Base-by-base conservation (phyloP, 306 rosid species). In the Lathyrus tuberosus region DNA sequence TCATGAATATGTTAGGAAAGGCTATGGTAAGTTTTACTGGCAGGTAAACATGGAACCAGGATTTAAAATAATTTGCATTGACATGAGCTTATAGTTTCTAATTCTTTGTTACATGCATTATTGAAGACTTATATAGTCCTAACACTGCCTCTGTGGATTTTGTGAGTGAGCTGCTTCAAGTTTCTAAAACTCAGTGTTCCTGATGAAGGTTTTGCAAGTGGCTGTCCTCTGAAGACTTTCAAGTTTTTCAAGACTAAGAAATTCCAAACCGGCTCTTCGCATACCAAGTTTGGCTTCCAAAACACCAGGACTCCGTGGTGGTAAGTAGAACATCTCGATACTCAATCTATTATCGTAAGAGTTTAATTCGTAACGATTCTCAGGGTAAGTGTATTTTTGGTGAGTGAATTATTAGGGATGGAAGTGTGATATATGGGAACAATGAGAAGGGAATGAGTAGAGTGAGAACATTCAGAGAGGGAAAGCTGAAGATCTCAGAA, bases 81-180 rank as follows among this genome's bases (percentile, higher is more conserved):
- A n/a, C n/a, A n/a, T 93, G 78, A 81, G 49, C 56, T 81, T 56
- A 88, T 76, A 17, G 9, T 28, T 69, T 62, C 40, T 43, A 46
- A 41, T 69, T 70, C 18, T 69, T 77, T 41, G 41, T 67, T 70
- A 71, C 80, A 93, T 97, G 90, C 80, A 93, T 93, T 64, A 93
- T 93, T 76, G 98, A 93, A 80, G 98, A 93, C 78, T 78, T 93
- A 28, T 93, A 93, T 70, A 93, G 98, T 84, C 98, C 98, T 28
- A 86, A 97, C 80, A 93, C 98, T 46, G 98, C 98, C 42, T 83
- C 98, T 42, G 90, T 93, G 96, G 98, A 93, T 79, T 93, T 93
- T 82, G 97, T 93, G 48, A 90, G 94, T 64, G 98, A 93, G 88
- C 74, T 93, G 83, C 94, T 93, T 64, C 82, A n/a, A n/a, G n/a